Evolutionary conservation across 192 early-diverging fungal genomes (phyloP).

Genomic region (Phycomyces blakesleeanus): DNA sequence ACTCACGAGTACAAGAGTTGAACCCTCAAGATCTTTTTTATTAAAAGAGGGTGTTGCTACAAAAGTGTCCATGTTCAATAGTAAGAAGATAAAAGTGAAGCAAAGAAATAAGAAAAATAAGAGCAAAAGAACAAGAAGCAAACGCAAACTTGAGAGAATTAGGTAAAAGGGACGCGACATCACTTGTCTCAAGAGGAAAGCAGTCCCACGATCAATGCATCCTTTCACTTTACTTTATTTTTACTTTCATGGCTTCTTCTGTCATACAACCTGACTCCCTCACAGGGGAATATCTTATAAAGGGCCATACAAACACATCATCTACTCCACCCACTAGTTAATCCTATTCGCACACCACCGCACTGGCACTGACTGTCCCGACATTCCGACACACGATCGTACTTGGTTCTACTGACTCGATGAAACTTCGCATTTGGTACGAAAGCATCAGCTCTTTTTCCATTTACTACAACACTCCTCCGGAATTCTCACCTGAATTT

Average conservation of each 20-base stretch:
- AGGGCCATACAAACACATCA: not conserved
- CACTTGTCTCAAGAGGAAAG: too few species aligned
- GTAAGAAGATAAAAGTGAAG: too few species aligned
- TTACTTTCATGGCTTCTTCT: not conserved
- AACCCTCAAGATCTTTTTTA: too few species aligned
- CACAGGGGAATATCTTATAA: not conserved
- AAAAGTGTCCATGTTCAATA: too few species aligned
- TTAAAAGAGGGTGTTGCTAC: too few species aligned
- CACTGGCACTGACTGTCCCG: not conserved
- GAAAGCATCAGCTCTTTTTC: not conserved
- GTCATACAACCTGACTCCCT: not conserved
- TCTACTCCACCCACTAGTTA: not conserved
- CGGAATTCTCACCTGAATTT: not conserved
- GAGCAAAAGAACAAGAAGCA: too few species aligned
- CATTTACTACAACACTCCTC: not conserved
- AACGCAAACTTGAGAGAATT: too few species aligned
- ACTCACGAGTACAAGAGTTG: too few species aligned
- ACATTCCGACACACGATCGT: not conserved
- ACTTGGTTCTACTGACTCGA: not conserved
- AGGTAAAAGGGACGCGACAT: too few species aligned
- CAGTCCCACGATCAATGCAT: too few species aligned
- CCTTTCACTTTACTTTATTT: too few species aligned
- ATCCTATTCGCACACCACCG: not conserved
- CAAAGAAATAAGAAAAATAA: too few species aligned
- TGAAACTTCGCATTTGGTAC: not conserved